phyloP scores from a whole-genome alignment of 768 basidiomycete genomes.

The Phylloporus sp. region DNA sequence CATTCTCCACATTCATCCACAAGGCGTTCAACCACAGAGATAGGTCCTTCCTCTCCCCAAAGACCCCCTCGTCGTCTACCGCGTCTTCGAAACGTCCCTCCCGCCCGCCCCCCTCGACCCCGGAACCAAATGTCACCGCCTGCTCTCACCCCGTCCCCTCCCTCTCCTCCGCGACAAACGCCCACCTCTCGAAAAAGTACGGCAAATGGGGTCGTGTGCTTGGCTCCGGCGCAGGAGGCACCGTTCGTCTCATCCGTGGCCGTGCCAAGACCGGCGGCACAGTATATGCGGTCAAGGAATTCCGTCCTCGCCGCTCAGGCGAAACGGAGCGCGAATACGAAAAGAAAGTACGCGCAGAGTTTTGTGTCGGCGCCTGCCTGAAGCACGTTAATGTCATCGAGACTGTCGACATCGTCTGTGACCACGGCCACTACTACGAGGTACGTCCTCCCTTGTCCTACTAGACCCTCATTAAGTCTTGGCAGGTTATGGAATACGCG shows the following conservation, averaged over 20 bases:
- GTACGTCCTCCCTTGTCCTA: constrained; percentile 38
- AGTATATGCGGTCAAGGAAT: constrained; percentile 97
- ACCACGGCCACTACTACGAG: constrained; percentile 99
- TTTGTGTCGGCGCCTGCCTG: constrained; percentile 92
- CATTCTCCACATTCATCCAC: constrained; percentile 33
- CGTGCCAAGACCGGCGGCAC: constrained; percentile 74
- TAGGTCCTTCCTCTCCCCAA: constrained; percentile 7
- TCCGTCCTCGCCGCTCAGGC: constrained; percentile 81
- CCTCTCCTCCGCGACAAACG: constrained; percentile 78
- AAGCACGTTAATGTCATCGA: constrained; percentile 96
- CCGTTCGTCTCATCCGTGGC: constrained; percentile 92
- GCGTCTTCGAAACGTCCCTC: constrained; percentile 27
- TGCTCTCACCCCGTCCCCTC: constrained; percentile 46
- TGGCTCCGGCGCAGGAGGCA: constrained; percentile 97
- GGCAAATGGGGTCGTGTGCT: constrained; percentile 98
- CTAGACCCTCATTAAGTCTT: not conserved
- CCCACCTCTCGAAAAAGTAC: constrained; percentile 96
- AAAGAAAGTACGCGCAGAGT: constrained; percentile 99
- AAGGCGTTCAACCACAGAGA: constrained; percentile 30
- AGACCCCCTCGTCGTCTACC: constrained; percentile 33
- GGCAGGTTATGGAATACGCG: constrained; percentile 98
- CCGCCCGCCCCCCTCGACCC: constrained; percentile 21
- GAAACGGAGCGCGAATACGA: constrained; percentile 97
- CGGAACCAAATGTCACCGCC: constrained; percentile 23
- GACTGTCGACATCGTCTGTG: constrained; percentile 96